Percentiles rank a stretch among this genome's conserved stretches.
Evolutionary conservation across 2,329 filamentous ascomycete genomes (phyloP).

Genomic region (Hymenoscyphus fraxineus): DNA sequence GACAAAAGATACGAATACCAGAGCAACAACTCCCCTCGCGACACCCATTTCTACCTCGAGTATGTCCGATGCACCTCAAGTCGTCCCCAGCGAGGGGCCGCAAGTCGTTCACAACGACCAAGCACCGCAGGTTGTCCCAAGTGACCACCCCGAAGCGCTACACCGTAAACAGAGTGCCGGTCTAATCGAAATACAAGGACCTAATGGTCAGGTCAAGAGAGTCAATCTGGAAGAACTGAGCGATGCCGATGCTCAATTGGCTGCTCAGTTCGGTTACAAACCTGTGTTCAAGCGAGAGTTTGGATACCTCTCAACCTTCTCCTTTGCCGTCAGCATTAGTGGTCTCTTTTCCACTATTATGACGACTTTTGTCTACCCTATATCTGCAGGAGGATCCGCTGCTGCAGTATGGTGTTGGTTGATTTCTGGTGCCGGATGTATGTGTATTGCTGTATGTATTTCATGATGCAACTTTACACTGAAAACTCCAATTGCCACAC

Average conservation of each 20-base stretch:
- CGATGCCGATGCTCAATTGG: conserved; percentile 33
- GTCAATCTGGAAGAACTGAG: conserved; percentile 27
- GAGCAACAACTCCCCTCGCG: conserved; percentile 2
- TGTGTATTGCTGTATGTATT: conserved; percentile 46
- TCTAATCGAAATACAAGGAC: conserved; percentile 20
- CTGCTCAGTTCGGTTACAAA: conserved; percentile 34
- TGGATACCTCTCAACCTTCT: conserved; percentile 54
- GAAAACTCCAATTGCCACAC: conserved; percentile 5
- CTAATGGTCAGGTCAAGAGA: conserved; percentile 20
- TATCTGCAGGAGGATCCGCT: conserved; percentile 50
- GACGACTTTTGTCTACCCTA: conserved; percentile 52
- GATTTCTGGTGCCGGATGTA: conserved; percentile 52
- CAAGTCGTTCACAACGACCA: conserved; percentile 2
- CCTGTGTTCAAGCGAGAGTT: conserved; percentile 58
- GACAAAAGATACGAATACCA: background rate
- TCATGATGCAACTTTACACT: background rate
- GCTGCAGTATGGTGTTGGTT: conserved; percentile 57
- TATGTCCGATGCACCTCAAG: conserved; percentile 10
- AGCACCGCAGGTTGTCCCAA: conserved; percentile 8
- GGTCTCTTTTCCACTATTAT: conserved; percentile 53
- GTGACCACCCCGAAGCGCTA: conserved; percentile 10
- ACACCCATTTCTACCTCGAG: background rate
- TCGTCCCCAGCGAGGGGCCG: background rate
- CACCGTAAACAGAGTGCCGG: conserved; percentile 22
- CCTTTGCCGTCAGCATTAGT: conserved; percentile 55